Evolutionary conservation across 169 alveolate genomes (phyloP).

Genomic region (Plasmodium falciparum): DNA sequence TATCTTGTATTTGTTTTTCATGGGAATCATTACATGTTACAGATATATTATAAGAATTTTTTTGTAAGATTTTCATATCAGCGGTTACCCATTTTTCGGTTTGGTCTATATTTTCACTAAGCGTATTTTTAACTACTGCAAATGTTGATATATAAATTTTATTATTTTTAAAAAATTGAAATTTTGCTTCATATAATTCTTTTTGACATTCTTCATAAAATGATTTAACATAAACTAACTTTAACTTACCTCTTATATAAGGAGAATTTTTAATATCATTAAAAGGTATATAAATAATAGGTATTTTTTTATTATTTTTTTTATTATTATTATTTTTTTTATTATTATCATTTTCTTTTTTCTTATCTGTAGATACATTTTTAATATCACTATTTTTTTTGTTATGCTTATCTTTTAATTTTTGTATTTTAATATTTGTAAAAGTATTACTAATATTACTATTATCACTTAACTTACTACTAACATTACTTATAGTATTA

Average conservation of each 20-base stretch:
- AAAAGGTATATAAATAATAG: slow-evolving; percentile 36
- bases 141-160: slow-evolving; percentile 58
- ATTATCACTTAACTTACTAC: slow-evolving; percentile 12
- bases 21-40: slow-evolving; percentile 15
- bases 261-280: slow-evolving; percentile 42
- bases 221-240: slow-evolving; percentile 39
- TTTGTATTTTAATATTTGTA: no score
- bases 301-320: slow-evolving; percentile 16
- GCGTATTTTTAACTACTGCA: slow-evolving; percentile 49
- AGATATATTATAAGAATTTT: slow-evolving; percentile 49
- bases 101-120: slow-evolving; percentile 28
- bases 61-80: slow-evolving; percentile 46
- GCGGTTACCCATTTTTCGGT: slow-evolving; percentile 44
- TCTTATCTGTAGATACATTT: not conserved
- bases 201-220: slow-evolving; percentile 41
- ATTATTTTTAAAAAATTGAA: slow-evolving; percentile 41
- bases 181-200: slow-evolving; percentile 70
- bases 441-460: not conserved
- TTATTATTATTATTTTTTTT: not conserved
- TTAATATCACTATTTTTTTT: not conserved
- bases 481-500: slow-evolving; percentile 2
- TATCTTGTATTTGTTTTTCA: slow-evolving; percentile 18
- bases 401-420: not conserved
- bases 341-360: not conserved
- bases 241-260: slow-evolving; percentile 53